Evolutionary conservation across 2,329 filamentous ascomycete genomes (phyloP).

Genomic region (Fusarium austroafricanum): DNA sequence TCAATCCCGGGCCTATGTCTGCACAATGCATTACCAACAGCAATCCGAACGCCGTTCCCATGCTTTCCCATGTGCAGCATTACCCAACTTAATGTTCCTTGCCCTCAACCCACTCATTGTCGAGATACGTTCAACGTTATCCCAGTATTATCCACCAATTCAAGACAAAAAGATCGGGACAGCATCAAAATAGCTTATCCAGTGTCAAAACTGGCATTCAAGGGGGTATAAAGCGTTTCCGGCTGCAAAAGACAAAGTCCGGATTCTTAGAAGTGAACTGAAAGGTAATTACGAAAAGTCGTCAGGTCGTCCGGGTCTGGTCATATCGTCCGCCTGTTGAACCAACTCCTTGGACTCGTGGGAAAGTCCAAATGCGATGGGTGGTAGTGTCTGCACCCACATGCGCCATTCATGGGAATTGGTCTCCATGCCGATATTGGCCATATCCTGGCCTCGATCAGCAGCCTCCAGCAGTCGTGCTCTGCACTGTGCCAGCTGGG

Average conservation of each 20-base stretch:
- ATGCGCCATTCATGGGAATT: conserved; percentile 68
- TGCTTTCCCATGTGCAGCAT: conserved; percentile 43
- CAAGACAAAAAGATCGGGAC: conserved; percentile 32
- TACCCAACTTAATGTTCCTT: conserved; percentile 42
- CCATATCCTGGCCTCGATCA: conserved; percentile 70
- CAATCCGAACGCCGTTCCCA: conserved; percentile 45
- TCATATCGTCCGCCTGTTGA: conserved; percentile 56
- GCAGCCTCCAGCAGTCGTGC: conserved; percentile 73
- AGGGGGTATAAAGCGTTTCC: conserved; percentile 41
- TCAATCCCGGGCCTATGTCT: conserved; percentile 21
- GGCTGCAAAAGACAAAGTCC: conserved; percentile 18
- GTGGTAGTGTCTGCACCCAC: conserved; percentile 79
- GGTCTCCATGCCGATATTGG: conserved; percentile 59
- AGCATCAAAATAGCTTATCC: conserved; percentile 16
- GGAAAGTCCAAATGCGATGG: conserved; percentile 88
- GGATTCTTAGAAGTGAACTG: conserved; percentile 23
- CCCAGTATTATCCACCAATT: conserved; percentile 26
- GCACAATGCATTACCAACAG: conserved; percentile 38
- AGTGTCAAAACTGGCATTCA: conserved; percentile 32
- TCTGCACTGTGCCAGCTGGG: conserved; percentile 71
- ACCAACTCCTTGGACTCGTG: conserved; percentile 81
- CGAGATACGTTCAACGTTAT: conserved; percentile 27
- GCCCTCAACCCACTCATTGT: conserved; percentile 19
- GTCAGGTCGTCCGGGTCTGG: conserved; percentile 50
- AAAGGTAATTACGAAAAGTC: conserved; percentile 59